Percentiles rank a stretch among this genome's conserved stretches.
Conservation (phyloP, 2,329 filamentous ascomycete species). For the Penicillium sp. region DNA sequence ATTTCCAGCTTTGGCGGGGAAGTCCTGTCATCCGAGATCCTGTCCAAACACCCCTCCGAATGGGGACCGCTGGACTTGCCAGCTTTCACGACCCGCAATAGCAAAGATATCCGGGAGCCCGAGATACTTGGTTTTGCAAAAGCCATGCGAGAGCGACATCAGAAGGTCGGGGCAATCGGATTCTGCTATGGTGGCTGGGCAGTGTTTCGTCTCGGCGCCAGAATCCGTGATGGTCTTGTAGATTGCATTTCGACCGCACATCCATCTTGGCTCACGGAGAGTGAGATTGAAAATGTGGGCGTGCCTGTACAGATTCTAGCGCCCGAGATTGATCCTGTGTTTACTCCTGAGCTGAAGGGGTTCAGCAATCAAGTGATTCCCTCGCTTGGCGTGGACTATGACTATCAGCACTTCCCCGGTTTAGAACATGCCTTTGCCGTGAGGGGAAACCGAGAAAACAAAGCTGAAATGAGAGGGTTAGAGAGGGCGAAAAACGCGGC, state of each 20-base stretch:
- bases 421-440: conserved; percentile 53
- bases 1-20: conserved; percentile 40
- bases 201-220: conserved; percentile 51
- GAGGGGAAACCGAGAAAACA: conserved; percentile 46
- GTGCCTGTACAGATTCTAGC: conserved; percentile 59
- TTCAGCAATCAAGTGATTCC: conserved; percentile 47
- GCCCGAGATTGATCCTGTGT: conserved; percentile 53
- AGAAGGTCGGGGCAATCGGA: conserved; percentile 50
- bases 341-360: conserved; percentile 52
- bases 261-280: conserved; percentile 48
- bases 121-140: conserved; percentile 43
- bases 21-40: conserved; percentile 32
- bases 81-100: conserved; percentile 44
- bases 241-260: conserved; percentile 54
- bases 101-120: conserved; percentile 42
- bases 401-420: conserved; percentile 58
- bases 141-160: conserved; percentile 34
- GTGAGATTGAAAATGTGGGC: conserved; percentile 51
- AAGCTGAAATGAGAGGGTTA: conserved; percentile 51
- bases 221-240: conserved; percentile 45
- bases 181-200: conserved; percentile 61
- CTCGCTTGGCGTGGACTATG: conserved; percentile 46
- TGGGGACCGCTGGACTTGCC: conserved; percentile 44
- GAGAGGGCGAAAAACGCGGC: conserved; percentile 53
- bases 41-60: conserved; percentile 27